Conservation (phyloP, 75 land plant genomes). For the Larix kaempferi region DNA sequence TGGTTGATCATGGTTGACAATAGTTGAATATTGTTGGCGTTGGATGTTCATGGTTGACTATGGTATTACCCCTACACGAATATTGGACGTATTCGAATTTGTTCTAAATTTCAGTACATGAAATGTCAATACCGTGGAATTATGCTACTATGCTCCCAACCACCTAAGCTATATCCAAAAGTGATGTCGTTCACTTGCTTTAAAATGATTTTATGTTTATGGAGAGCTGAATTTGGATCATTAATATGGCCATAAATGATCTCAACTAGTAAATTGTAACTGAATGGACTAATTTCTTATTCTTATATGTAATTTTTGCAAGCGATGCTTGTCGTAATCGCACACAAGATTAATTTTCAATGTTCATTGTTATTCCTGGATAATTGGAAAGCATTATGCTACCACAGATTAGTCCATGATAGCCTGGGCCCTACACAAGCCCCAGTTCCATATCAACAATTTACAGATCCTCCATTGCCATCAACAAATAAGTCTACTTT, state of each 20-base stretch:
- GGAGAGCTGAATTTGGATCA: not conserved
- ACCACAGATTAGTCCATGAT: not conserved
- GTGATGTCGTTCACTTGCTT: too few species aligned
- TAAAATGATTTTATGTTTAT: not conserved
- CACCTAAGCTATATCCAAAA: too few species aligned
- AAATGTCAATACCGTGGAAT: too few species aligned
- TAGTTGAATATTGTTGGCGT: too few species aligned
- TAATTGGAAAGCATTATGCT: not conserved
- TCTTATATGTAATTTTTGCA: not conserved
- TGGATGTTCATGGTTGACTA: too few species aligned
- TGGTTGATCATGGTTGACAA: too few species aligned
- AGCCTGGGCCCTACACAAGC: not conserved
- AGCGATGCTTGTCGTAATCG: not conserved
- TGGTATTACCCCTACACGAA: too few species aligned
- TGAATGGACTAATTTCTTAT: not conserved
- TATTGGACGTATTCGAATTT: too few species aligned
- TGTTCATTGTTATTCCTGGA: not conserved
- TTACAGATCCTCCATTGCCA: slow-evolving; percentile 4
- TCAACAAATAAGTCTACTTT: not conserved
- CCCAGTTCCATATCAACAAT: too few species aligned
- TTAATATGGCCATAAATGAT: too few species aligned
- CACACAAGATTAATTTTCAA: not conserved
- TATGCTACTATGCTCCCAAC: too few species aligned
- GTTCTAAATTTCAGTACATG: too few species aligned
- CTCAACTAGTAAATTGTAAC: not conserved